Conservation (phyloP, 306 rosid species). For the Clitoria ternatea region DNA sequence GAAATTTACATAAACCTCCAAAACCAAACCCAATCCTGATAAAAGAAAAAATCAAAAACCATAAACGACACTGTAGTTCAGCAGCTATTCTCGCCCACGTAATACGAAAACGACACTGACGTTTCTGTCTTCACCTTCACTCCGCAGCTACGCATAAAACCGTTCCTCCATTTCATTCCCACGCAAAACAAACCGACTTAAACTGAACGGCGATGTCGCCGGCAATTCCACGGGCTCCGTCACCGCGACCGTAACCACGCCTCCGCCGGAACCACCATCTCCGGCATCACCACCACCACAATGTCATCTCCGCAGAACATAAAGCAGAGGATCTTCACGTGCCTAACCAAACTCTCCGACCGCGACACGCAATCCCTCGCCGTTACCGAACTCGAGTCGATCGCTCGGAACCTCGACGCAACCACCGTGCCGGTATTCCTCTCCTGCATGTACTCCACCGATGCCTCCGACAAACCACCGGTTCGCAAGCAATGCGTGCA, state of each 20-base stretch:
- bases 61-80: constrained; percentile 29
- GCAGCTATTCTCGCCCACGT: background rate
- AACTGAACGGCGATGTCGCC: constrained; percentile 53
- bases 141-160: constrained; percentile 15
- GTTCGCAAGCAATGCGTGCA: constrained; percentile 85
- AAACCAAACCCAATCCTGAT: background rate
- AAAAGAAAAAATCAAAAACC: too few relatives aligned
- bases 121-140: constrained; percentile 23
- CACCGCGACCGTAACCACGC: background rate
- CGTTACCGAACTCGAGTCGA: constrained; percentile 59
- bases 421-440: constrained; percentile 55
- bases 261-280: background rate
- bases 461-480: constrained; percentile 72
- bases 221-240: constrained; percentile 33
- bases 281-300: background rate
- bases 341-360: constrained; percentile 93
- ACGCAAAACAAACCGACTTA: background rate
- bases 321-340: constrained; percentile 72
- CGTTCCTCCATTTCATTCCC: background rate
- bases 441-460: constrained; percentile 80
- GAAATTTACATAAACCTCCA: background rate
- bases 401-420: constrained; percentile 62
- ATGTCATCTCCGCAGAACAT: constrained; percentile 63
- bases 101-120: constrained; percentile 28
- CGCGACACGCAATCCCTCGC: constrained; percentile 86